phyloP scores from a whole-genome alignment of 805 yeast genomes.

The Candida glaebosa region DNA sequence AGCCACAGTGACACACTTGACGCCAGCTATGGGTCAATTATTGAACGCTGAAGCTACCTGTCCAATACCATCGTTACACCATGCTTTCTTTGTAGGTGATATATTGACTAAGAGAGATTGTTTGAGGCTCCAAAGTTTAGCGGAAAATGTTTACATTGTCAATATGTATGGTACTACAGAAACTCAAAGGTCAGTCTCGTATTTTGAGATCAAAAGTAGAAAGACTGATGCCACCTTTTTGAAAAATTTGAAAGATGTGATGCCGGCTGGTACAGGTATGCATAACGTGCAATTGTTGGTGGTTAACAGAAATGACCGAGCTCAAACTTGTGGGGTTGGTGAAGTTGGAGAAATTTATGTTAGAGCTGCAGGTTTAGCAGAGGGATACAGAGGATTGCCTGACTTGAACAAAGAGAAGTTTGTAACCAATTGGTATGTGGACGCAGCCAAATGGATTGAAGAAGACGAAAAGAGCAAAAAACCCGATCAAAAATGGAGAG shows the following conservation, averaged over 20 bases:
- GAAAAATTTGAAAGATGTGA: conserved; percentile 83
- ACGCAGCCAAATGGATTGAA: conserved; percentile 57
- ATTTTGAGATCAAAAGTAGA: conserved; percentile 80
- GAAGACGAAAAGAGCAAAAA: conserved; percentile 46
- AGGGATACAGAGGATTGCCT: conserved; percentile 90
- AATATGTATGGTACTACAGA: conserved; percentile 99
- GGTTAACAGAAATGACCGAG: conserved; percentile 83
- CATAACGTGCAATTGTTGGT: conserved; percentile 88
- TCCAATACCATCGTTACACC: conserved; percentile 80
- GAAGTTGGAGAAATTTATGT: conserved; percentile 99
- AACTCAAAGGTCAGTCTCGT: conserved; percentile 97
- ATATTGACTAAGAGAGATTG: conserved; percentile 97
- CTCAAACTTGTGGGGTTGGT: conserved; percentile 95
- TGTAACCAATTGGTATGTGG: conserved; percentile 86
- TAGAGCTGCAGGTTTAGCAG: conserved; percentile 97
- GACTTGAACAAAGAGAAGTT: conserved; percentile 86
- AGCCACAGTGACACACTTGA: conserved; percentile 94
- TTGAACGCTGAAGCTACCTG: conserved; percentile 93
- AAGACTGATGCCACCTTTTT: conserved; percentile 67
- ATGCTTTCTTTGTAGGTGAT: conserved; percentile 98
- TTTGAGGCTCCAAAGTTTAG: conserved; percentile 84
- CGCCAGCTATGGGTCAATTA: conserved; percentile 99
- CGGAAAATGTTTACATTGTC: conserved; percentile 83
- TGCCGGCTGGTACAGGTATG: conserved; percentile 99
- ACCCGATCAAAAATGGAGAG: conserved; percentile 60